phyloP scores from a whole-genome alignment of 805 yeast species.

The Cyberlindnera mrakii region DNA sequence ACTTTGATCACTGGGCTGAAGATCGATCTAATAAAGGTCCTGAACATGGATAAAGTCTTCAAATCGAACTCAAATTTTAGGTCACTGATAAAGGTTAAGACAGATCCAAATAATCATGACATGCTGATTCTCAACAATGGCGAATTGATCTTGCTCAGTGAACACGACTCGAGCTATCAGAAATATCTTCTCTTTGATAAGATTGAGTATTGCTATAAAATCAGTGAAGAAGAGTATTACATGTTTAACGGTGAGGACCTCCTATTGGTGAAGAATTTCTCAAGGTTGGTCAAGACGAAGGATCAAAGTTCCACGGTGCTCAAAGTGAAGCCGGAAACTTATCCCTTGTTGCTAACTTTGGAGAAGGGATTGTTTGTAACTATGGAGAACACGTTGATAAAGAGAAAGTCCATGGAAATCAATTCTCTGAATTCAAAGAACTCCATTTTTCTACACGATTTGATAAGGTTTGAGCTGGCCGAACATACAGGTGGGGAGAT shows the following conservation, averaged over 20 bases:
- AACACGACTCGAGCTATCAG: slow-evolving; percentile 5
- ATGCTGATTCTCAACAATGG: slow-evolving; percentile 21
- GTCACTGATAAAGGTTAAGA: slow-evolving; percentile 10
- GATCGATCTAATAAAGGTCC: slow-evolving; percentile 17
- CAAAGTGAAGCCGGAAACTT: slow-evolving; percentile 25
- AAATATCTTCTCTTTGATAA: slow-evolving; percentile 19
- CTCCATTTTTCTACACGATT: slow-evolving; percentile 38
- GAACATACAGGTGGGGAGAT: slow-evolving; percentile 6
- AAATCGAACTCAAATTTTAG: slow-evolving; percentile 4
- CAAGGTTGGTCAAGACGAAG: slow-evolving; percentile 5
- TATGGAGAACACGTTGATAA: slow-evolving; percentile 30
- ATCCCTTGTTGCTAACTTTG: slow-evolving; percentile 22
- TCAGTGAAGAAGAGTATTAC: slow-evolving; percentile 23
- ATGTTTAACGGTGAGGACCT: slow-evolving; percentile 35
- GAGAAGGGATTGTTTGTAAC: slow-evolving; percentile 35
- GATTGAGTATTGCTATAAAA: slow-evolving; percentile 21
- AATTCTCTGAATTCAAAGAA: slow-evolving; percentile 30
- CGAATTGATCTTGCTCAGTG: slow-evolving; percentile 18
- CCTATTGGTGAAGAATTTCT: slow-evolving; percentile 17
- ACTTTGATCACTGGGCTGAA: slow-evolving; percentile 10
- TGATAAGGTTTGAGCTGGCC: slow-evolving; percentile 37
- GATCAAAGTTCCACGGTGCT: slow-evolving; percentile 17
- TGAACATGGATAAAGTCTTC: slow-evolving; percentile 13
- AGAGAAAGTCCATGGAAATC: slow-evolving; percentile 25
- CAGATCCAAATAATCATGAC: slow-evolving; percentile 9